Base-by-base conservation (phyloP, 352 stramenopile species). In the Phytophthora podocarpi region DNA sequence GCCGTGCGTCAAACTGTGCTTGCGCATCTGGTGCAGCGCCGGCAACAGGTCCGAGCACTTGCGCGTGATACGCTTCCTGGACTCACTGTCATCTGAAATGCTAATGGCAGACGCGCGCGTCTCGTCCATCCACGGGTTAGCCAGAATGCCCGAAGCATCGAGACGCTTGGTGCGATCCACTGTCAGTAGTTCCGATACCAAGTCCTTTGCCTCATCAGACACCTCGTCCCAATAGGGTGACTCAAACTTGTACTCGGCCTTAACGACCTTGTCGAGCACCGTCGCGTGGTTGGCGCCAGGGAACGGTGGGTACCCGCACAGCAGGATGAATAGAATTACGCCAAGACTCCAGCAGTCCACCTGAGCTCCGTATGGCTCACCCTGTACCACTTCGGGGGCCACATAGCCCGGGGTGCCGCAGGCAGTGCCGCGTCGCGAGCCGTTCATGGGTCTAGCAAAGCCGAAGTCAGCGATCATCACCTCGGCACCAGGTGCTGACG, bases 341-440 rank as follows among this genome's bases (percentile, higher is more conserved):
- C 95, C 95, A 7, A 98, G 76, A 66, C 85, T 97, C 95, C 95
- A 98, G 70, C 95, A 97, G 66, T 98, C 95, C 11, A 97, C 91
- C 20, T 91, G 77, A 7, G 75, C 74, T 26, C 93, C 94, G 63
- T 98, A 98, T 8, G 82, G 68, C 13, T 84, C 70, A 7, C 87
- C 84, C 41, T 85, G 84, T 27, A 98, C 74, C 37, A 98, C 96
- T 72, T 98, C 95, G 2, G 95, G 95, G 0, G 96, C 96, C 6
- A 98, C 93, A 66, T 98, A 98, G 3, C 86, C 82, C 0, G 89
- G 89, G 0, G 92, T 97, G 1, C 90, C 90, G 40, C 90, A 97
- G 1, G 73, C 80, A 21, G 78, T 95, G 13, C 81, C 76, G 0
- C 68, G 75, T 32, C 76, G 78, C 5, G 76, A 76, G 0, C 78